phyloP scores from a whole-genome alignment of 768 basidiomycete genomes.

The Boletus vermiculosoides region DNA sequence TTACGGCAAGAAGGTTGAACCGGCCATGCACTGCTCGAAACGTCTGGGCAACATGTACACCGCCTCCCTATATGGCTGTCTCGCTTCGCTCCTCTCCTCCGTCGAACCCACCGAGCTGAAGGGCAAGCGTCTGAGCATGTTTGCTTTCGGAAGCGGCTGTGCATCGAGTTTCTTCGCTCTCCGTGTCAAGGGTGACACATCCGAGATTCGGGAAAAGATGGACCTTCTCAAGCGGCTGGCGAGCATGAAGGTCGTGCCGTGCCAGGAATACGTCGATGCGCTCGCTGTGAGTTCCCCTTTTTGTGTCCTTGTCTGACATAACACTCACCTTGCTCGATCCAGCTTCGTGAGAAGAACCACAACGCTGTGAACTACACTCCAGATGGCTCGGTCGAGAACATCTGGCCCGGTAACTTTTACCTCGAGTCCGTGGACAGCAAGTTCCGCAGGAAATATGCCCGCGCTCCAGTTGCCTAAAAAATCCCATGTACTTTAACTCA shows the following conservation, averaged over 20 bases:
- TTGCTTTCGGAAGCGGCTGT: slow-evolving; percentile 95
- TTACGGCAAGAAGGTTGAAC: slow-evolving; percentile 74
- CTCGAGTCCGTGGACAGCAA: slow-evolving; percentile 87
- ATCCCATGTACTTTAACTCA: slow-evolving; percentile 3
- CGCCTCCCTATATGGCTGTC: slow-evolving; percentile 90
- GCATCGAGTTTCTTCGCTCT: slow-evolving; percentile 94
- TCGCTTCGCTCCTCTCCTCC: slow-evolving; percentile 79
- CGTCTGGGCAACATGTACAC: slow-evolving; percentile 99
- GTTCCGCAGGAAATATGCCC: slow-evolving; percentile 85
- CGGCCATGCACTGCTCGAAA: slow-evolving; percentile 82
- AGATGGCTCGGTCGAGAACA: slow-evolving; percentile 82
- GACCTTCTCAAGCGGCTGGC: slow-evolving; percentile 76
- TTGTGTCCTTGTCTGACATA: background rate
- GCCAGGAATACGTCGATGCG: slow-evolving; percentile 88
- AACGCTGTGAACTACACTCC: slow-evolving; percentile 85
- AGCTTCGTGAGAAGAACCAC: slow-evolving; percentile 98
- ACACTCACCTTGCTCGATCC: slow-evolving; percentile 2
- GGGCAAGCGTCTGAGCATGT: slow-evolving; percentile 88
- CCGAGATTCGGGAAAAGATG: slow-evolving; percentile 77
- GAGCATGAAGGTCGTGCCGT: slow-evolving; percentile 87
- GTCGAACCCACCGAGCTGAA: slow-evolving; percentile 67
- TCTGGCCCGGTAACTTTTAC: slow-evolving; percentile 94
- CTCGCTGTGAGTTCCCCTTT: slow-evolving; percentile 50
- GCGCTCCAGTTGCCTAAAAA: slow-evolving; percentile 35
- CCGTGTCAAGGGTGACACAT: slow-evolving; percentile 83